Base-by-base conservation (phyloP, 495 filamentous ascomycete species). In the Lasiosphaeriaceae sp. region DNA sequence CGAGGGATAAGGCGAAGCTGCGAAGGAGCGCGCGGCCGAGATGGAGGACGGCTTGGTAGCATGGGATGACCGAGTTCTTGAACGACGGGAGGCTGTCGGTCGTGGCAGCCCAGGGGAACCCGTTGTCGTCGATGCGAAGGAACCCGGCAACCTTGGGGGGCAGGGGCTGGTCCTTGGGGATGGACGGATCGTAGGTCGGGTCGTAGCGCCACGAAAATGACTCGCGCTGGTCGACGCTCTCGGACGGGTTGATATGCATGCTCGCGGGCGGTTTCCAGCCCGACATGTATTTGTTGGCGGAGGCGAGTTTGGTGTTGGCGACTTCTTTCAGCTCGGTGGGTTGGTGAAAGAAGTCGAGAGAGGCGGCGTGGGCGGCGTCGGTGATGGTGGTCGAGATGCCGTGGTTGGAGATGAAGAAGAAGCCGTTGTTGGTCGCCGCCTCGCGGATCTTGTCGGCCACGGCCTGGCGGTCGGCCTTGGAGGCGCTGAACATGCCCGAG, bases 351-450 rank as follows among this genome's bases (percentile, higher is more conserved):
- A 82, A 84, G 0, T 58, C 62, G 19, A 75, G 62, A 0, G 73
- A 66, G 4, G 57, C 52, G 20, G 20, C 24, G 24, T 64, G 55
- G 6, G 67, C 65, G 20, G 61, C 26, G 11, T 71, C 55, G 48
- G 77, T 74, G 0, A 76, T 39, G 0, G 69, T 54, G 14, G 76
- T 61, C 0, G 73, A 50, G 35, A 84, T 78, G 0, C 78, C 75
- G 64, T 83, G 80, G 54, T 81, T 76, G 49, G 70, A 70, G 59
- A 80, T 77, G 64, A 77, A 79, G 68, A 80, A 78, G 66, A 80
- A 80, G 16, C 77, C 77, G 2, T 62, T 66, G 43, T 55, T 74
- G 3, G 66, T 73, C 41, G 75, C 77, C 3, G 76, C 77, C 24
- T 65, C 58, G 31, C 70, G 64, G 52, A 80, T 75, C 21, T 74